Evolutionary conservation across 1,284 basidiomycete species (phyloP).

Genomic region (Erythrobasidium hasegawianum): DNA sequence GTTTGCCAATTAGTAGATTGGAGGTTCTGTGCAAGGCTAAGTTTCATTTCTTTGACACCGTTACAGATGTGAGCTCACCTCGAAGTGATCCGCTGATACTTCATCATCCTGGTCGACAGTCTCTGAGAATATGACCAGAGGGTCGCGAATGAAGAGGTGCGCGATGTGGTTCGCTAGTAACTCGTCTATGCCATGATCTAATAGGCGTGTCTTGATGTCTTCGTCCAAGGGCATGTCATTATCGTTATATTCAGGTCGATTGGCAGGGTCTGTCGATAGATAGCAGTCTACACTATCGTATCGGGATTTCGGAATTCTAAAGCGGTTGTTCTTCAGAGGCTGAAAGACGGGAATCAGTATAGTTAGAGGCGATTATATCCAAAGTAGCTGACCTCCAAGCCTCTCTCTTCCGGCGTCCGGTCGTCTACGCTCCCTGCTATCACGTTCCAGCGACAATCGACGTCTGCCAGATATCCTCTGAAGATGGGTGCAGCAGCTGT

Average conservation of each 20-base stretch:
- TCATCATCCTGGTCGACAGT: slow-evolving; percentile 87
- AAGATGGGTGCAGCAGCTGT: slow-evolving; percentile 92
- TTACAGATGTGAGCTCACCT: slow-evolving; percentile 56
- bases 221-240: slow-evolving; percentile 75
- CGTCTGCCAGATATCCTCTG: slow-evolving; percentile 90
- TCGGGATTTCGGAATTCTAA: slow-evolving; percentile 86
- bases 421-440: slow-evolving; percentile 97
- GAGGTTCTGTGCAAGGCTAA: slow-evolving; percentile 67
- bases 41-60: slow-evolving; percentile 48
- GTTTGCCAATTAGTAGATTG: slow-evolving; percentile 99
- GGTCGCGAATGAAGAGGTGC: slow-evolving; percentile 96
- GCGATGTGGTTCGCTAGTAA: slow-evolving; percentile 85
- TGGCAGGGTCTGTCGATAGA: slow-evolving; percentile 78
- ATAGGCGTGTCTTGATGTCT: slow-evolving; percentile 65
- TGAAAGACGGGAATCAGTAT: slow-evolving; percentile 49
- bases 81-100: slow-evolving; percentile 89
- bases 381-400: slow-evolving; percentile 61
- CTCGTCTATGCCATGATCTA: slow-evolving; percentile 76
- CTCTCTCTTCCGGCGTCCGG: slow-evolving; percentile 89
- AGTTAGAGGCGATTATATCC: too few relatives aligned
- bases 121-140: slow-evolving; percentile 91
- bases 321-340: slow-evolving; percentile 71
- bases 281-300: slow-evolving; percentile 96
- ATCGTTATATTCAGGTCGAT: slow-evolving; percentile 92
- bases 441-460: slow-evolving; percentile 98